These are phyloP conservation scores for Elongisporangium anandrum DNA, from an alignment of 352 stramenopile genomes.

Conservation along the genomic window DNA sequence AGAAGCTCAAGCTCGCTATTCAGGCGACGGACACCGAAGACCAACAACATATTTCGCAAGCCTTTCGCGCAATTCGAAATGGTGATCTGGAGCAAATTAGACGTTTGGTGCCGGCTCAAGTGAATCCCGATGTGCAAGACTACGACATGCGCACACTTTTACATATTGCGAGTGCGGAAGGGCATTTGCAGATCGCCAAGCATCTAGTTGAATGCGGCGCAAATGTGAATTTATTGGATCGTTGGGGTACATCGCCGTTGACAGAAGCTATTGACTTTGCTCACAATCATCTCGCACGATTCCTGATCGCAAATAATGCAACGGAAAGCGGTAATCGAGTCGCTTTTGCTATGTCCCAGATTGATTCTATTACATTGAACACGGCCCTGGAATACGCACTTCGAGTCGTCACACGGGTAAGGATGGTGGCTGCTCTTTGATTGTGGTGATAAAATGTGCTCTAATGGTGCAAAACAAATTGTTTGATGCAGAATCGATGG, in stretches of 20 bases:
- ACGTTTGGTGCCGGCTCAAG: conserved; percentile 43
- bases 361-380: conserved; percentile 54
- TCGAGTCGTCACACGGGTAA: conserved; percentile 53
- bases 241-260: conserved; percentile 70
- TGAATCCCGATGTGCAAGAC: conserved; percentile 68
- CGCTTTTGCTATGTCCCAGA: conserved; percentile 50
- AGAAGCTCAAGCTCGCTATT: conserved; percentile 41
- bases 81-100: conserved; percentile 43
- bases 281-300: conserved; percentile 68
- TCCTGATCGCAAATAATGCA: conserved; percentile 55
- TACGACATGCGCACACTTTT: conserved; percentile 71
- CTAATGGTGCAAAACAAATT: not conserved
- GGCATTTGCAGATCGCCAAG: conserved; percentile 43
- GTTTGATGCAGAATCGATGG: conserved; percentile 44
- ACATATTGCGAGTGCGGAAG: conserved; percentile 72
- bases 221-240: conserved; percentile 77
- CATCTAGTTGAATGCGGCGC: conserved; percentile 66
- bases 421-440: not conserved
- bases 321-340: conserved; percentile 58
- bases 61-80: conserved; percentile 52
- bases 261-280: conserved; percentile 76
- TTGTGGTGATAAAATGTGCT: not conserved
- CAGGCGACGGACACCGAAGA: conserved; percentile 30
- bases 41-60: conserved; percentile 37
- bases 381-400: conserved; percentile 64